These are phyloP conservation scores for Micromonas pusilla DNA, from an alignment of 139 green algal species.

Conservation along the genomic window DNA sequence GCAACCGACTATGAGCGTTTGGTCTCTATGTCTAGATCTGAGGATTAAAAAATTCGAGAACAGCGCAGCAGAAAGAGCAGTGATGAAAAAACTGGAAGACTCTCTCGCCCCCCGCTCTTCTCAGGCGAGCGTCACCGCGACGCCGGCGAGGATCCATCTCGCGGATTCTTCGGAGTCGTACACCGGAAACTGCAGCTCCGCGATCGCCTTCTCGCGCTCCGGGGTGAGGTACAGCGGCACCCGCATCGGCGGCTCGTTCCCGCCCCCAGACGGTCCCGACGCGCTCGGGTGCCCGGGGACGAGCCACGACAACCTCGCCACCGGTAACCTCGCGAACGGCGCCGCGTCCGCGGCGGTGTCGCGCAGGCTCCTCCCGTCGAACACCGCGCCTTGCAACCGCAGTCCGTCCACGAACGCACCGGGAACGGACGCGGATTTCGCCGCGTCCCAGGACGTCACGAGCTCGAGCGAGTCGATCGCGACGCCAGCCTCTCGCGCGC, in stretches of 20 bases:
- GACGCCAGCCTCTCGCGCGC: slow-evolving; percentile 32
- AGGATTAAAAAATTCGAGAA: too few relatives aligned
- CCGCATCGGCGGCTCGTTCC: neutral
- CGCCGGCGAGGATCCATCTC: slow-evolving; percentile 11
- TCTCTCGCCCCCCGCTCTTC: too few relatives aligned
- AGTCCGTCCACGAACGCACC: neutral
- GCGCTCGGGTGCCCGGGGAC: neutral
- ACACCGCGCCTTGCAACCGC: slow-evolving; percentile 13
- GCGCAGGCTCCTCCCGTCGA: neutral
- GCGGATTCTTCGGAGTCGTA: neutral
- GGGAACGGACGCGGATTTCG: neutral
- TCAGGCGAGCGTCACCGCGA: too few relatives aligned
- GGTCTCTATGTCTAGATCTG: too few relatives aligned
- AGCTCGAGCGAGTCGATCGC: slow-evolving; percentile 57
- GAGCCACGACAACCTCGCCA: neutral
- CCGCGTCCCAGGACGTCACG: slow-evolving; percentile 48
- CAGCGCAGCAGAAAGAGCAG: too few relatives aligned
- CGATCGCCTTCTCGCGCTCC: neutral
- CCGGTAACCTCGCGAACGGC: neutral
- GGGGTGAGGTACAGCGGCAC: neutral
- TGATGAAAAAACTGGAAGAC: too few relatives aligned
- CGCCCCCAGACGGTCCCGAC: neutral
- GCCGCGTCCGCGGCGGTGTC: neutral
- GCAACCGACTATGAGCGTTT: too few relatives aligned
- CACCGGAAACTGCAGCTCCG: slow-evolving; percentile 10